These are phyloP conservation scores for Colletotrichum karsti DNA, from an alignment of 2,329 filamentous ascomycete genomes.

Conservation along the genomic window DNA sequence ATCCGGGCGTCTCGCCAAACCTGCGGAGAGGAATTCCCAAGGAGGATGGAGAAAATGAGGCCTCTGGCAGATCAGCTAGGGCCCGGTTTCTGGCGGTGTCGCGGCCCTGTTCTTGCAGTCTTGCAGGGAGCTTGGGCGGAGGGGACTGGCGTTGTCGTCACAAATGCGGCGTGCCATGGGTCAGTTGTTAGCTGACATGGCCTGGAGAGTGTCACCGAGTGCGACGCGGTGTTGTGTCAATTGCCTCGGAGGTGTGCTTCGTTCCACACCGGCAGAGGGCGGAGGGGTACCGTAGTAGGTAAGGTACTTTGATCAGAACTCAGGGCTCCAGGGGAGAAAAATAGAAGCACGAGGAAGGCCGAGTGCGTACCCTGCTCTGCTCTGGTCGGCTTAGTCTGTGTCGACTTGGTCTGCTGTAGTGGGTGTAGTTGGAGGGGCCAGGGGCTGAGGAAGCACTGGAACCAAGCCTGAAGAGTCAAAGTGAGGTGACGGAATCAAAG, in stretches of 20 bases:
- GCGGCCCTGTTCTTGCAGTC: background rate
- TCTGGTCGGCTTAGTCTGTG: too few relatives aligned
- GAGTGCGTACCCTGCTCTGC: background rate
- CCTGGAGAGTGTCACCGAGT: background rate
- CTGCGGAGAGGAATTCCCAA: background rate
- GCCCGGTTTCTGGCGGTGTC: conserved; percentile 11
- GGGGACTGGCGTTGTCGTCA: background rate
- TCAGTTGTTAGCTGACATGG: background rate
- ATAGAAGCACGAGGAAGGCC: background rate
- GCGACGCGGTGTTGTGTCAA: background rate
- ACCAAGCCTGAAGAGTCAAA: background rate
- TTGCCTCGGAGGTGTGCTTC: too few relatives aligned
- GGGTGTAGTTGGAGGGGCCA: background rate
- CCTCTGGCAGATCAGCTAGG: background rate
- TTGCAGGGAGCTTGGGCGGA: background rate
- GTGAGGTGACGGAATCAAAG: conserved; percentile 9
- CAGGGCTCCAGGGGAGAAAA: background rate
- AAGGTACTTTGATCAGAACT: background rate
- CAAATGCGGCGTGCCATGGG: background rate
- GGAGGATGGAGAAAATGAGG: background rate
- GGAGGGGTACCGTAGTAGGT: too few relatives aligned
- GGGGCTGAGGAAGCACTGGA: conserved; percentile 17
- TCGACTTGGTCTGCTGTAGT: background rate
- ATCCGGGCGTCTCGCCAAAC: background rate
- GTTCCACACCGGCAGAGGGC: background rate